Evolutionary conservation across 768 basidiomycete species (phyloP).

Genomic region (Suillus lakei): DNA sequence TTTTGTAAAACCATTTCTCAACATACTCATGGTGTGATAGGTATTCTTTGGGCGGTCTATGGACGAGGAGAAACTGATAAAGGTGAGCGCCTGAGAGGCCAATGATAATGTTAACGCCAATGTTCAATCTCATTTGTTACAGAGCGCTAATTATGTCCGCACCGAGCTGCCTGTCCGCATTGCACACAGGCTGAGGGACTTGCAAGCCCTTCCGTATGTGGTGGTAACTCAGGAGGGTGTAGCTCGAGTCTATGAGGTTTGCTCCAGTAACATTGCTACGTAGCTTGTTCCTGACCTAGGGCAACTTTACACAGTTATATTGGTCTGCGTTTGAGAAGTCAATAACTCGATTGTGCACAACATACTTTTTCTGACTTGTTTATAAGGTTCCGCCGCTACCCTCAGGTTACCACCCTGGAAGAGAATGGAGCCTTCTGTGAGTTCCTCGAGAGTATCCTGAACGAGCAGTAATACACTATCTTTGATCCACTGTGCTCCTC

Average conservation of each 20-base stretch:
- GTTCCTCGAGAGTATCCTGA: slow-evolving; percentile 65
- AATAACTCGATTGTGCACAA: slow-evolving; percentile 13
- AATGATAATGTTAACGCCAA: not conserved
- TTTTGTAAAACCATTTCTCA: slow-evolving; percentile 11
- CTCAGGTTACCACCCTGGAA: slow-evolving; percentile 67
- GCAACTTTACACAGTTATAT: slow-evolving; percentile 60
- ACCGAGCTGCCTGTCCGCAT: slow-evolving; percentile 88
- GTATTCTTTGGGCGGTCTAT: slow-evolving; percentile 88
- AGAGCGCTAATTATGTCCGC: slow-evolving; percentile 92
- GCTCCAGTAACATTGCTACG: slow-evolving; percentile 26
- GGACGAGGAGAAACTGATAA: slow-evolving; percentile 77
- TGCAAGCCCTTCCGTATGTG: slow-evolving; percentile 84
- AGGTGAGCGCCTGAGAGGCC: slow-evolving; percentile 44
- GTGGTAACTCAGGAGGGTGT: slow-evolving; percentile 88
- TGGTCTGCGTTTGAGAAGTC: slow-evolving; percentile 89
- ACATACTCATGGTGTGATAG: slow-evolving; percentile 40
- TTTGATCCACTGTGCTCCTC: no score
- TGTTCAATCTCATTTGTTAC: not conserved
- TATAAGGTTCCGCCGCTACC: slow-evolving; percentile 72
- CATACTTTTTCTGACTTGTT: slow-evolving; percentile 17
- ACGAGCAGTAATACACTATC: slow-evolving; percentile 64
- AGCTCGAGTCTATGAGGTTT: slow-evolving; percentile 81
- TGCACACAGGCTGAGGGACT: slow-evolving; percentile 84
- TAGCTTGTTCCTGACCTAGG: not conserved
- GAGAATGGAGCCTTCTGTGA: slow-evolving; percentile 83